Evolutionary conservation across 495 filamentous ascomycete genomes (phyloP), one percentile per base, ranked within the genome.

Genomic region (Aspergillus incahuasiensis): DNA sequence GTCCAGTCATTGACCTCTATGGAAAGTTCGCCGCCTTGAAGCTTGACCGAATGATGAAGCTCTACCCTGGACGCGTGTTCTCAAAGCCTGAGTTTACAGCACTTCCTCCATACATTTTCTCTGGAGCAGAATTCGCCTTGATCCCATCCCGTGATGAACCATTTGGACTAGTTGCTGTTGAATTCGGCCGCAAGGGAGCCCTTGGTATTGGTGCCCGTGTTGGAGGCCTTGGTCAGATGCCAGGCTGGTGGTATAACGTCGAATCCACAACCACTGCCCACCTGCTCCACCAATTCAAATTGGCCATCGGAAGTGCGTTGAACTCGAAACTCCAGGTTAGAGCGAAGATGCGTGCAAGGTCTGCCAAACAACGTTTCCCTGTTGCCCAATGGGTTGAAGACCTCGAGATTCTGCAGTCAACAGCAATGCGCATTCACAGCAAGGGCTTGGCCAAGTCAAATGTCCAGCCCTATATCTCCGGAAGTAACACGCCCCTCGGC

Each of bases 121-220:
- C 82, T 47, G 88, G 88, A 18, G 86, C 87, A 16, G 88, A 91
- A 48, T 90, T 91, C 57, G 87, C 87, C 15, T 73, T 91, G 30
- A 90, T 91, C 52, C 87, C 88, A 6, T 89, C 85, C 16, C 82
- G 88, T 54, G 88, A 91, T 57, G 88, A 91, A 65, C 88, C 88
- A 0, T 91, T 91, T 58, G 88, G 88, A 25, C 69, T 91, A n/a
- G 88, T 90, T 3, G 88, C 87, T 28, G 87, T 91, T 42, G 87
- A 91, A 63, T 91, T 90, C 59, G 87, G 87, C 22, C 77, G 87
- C 21, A 90, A 90, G 65, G 87, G 87, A 40, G 88, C 87, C 13
- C 75, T 91, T 15, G 86, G 87, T 48, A 85, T 91, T 50, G 87
- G 87, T 19, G 83, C 86, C 32, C 68, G 79, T 47, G 78, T 81